Conservation (phyloP, 169 alveolate species). For the Plasmodium reichenowi region DNA sequence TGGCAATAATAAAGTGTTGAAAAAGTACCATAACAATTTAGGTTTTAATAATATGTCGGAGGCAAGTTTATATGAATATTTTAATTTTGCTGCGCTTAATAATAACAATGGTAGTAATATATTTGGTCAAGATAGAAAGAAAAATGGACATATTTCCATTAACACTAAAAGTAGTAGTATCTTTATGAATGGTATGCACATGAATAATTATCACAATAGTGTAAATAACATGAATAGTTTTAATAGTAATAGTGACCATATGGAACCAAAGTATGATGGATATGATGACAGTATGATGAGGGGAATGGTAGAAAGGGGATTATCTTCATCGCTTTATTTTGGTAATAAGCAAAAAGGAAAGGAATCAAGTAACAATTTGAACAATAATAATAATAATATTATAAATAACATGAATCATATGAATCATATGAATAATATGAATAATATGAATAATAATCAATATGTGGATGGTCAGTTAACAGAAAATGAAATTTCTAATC, state of each 20-base stretch:
- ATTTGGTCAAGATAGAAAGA: too few relatives aligned
- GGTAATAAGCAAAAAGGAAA: conserved; percentile 10
- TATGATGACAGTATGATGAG: neutral
- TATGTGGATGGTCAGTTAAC: neutral
- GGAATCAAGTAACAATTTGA: neutral
- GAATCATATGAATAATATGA: neutral
- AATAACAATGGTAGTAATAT: too few relatives aligned
- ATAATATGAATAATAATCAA: neutral
- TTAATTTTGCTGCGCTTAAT: too few relatives aligned
- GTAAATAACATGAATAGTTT: neutral
- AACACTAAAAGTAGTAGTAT: too few relatives aligned
- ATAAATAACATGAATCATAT: too few relatives aligned
- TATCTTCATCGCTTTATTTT: neutral
- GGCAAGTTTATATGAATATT: too few relatives aligned
- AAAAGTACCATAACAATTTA: too few relatives aligned
- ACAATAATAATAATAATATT: neutral
- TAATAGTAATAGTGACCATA: neutral
- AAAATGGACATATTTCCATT: too few relatives aligned
- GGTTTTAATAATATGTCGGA: too few relatives aligned
- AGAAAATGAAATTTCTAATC: neutral
- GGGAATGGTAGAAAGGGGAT: neutral
- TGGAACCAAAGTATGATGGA: neutral
- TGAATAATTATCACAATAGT: too few relatives aligned
- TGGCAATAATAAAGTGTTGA: too few relatives aligned
- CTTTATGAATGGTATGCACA: too few relatives aligned